Evolutionary conservation across 2,329 filamentous ascomycete species (phyloP).

Genomic region (Alternaria postmessia): DNA sequence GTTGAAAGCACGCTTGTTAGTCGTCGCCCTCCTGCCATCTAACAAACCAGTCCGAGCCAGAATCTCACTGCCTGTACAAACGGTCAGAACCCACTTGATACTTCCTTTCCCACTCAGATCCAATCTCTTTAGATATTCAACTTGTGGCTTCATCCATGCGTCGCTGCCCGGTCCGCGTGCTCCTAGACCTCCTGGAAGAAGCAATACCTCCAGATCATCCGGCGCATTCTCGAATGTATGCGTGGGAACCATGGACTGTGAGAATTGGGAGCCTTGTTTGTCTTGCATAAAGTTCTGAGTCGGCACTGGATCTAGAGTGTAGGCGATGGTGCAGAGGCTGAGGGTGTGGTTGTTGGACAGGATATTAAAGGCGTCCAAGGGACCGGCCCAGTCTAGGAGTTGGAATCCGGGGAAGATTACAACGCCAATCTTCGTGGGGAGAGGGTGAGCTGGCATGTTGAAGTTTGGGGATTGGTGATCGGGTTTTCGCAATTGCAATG

Average conservation of each 20-base stretch:
- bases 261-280: constrained; percentile 35
- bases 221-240: constrained; percentile 64
- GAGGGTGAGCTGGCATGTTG: constrained; percentile 9
- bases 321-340: constrained; percentile 45
- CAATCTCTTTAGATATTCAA: constrained; percentile 57
- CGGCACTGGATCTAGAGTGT: constrained; percentile 45
- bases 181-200: constrained; percentile 71
- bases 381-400: constrained; percentile 53
- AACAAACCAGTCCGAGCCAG: constrained; percentile 67
- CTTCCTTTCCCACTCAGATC: constrained; percentile 53
- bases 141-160: constrained; percentile 45
- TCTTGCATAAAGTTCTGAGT: constrained; percentile 30
- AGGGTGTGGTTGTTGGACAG: constrained; percentile 40
- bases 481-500: neutral
- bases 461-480: neutral
- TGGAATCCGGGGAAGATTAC: constrained; percentile 52
- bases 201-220: constrained; percentile 64
- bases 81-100: constrained; percentile 66
- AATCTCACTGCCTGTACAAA: constrained; percentile 71
- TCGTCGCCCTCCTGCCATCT: constrained; percentile 68
- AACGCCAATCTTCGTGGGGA: constrained; percentile 42
- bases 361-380: constrained; percentile 57
- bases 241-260: constrained; percentile 57
- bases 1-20: constrained; percentile 69
- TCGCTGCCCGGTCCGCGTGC: constrained; percentile 40